Conservation (phyloP, 805 yeast genomes). For the Cephaloascus fragrans region DNA sequence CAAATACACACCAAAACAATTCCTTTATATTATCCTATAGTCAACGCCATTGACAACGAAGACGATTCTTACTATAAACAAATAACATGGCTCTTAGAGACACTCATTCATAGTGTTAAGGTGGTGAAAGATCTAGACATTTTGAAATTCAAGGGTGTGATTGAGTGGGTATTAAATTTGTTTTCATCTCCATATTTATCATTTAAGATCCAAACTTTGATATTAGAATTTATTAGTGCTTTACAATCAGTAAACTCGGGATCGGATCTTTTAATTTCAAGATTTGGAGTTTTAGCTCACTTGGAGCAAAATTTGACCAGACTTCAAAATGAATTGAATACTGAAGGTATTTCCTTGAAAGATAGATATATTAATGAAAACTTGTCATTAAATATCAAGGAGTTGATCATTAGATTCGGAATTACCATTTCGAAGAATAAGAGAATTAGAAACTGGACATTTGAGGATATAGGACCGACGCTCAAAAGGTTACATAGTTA, state of each 20-base stretch:
- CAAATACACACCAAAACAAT: constrained; percentile 26
- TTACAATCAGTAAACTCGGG: constrained; percentile 49
- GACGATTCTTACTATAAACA: constrained; percentile 44
- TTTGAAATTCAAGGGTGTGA: constrained; percentile 40
- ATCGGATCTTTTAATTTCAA: constrained; percentile 45
- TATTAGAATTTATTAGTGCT: constrained; percentile 33
- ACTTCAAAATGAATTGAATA: constrained; percentile 6
- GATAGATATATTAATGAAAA: constrained; percentile 14
- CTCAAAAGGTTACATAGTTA: constrained; percentile 26
- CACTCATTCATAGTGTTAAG: constrained; percentile 36
- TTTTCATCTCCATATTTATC: constrained; percentile 39
- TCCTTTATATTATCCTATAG: constrained; percentile 34
- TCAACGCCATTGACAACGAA: constrained; percentile 13
- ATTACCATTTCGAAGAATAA: constrained; percentile 33
- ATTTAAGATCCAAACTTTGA: constrained; percentile 24
- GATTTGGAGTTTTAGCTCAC: constrained; percentile 37
- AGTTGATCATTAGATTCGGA: constrained; percentile 34
- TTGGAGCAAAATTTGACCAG: constrained; percentile 19
- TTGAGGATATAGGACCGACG: constrained; percentile 34
- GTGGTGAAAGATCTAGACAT: constrained; percentile 41
- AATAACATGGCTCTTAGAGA: constrained; percentile 54
- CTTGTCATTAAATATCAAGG: constrained; percentile 30
- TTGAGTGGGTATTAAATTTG: constrained; percentile 61
- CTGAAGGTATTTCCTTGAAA: constrained; percentile 3
- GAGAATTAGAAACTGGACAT: constrained; percentile 54